Evolutionary conservation across 1,284 basidiomycete genomes (phyloP), one percentile per base, ranked within the genome.

Genomic region (Cryptococcus sp.): DNA sequence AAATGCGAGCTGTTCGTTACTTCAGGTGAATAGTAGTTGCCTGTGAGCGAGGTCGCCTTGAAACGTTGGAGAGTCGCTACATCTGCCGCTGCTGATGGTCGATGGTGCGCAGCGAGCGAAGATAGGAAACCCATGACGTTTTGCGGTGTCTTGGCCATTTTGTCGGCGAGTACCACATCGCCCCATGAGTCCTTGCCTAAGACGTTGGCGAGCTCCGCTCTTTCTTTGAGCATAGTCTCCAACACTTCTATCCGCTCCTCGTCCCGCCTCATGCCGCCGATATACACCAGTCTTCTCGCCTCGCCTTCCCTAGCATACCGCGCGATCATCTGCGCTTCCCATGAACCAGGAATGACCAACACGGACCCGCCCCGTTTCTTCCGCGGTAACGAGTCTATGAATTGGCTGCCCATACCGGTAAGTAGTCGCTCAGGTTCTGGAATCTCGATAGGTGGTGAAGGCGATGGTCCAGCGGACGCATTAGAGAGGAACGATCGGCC

Each of bases 71-170:
- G 82, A 7, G 85, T 82, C 19, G 83, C 82, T 45, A 96, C 80
- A 51, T 93, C 93, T 22, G 80, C 81, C 45, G 83, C 81, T 5
- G 92, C 92, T 62, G 86, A 83, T 0, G 90, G 87, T 47, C 83
- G 82, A 30, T 91, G 93, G 69, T 90, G 87, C 48, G 85, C 82
- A 67, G 91, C 83, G 48, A 93, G 81, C 11, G 90, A 86, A 55
- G 87, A 83, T 56, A 97, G 81, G 78, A 97, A 97, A 39, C 86
- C 85, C 59, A 81, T 82, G 23, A 96, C 93, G 73, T 95, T 92
- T 87, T 89, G 87, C 50, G 92, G 92, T 43, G 85, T 89, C 77
- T 89, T 91, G 5, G 92, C 93, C 93, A 97, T 97, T 80, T 95
- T 97, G 78, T 96, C 93, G 30, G 85, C 84, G 7, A 96, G 82